phyloP scores from a whole-genome alignment of 1,139 yeast genomes.

The Blastobotrys serpentis region DNA sequence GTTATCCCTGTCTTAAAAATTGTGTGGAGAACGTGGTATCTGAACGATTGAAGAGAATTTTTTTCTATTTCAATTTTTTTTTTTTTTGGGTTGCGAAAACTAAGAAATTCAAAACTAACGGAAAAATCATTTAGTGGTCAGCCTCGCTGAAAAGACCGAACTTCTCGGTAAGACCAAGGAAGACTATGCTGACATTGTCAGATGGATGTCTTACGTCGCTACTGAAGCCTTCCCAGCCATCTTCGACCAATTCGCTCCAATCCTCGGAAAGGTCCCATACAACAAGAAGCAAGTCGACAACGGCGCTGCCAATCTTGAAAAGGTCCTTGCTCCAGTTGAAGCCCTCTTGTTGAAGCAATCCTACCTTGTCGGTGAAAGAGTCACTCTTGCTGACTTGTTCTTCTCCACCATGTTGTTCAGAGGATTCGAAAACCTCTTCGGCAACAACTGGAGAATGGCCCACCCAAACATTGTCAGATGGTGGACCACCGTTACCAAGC shows the following conservation, averaged over 20 bases:
- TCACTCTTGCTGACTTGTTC: slow-evolving; percentile 80
- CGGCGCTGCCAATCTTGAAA: slow-evolving; percentile 44
- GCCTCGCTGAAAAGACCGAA: slow-evolving; percentile 35
- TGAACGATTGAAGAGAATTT: slow-evolving; percentile 13
- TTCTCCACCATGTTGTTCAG: slow-evolving; percentile 59
- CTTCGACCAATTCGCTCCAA: slow-evolving; percentile 43
- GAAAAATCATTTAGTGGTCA: slow-evolving; percentile 36
- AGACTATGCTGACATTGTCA: slow-evolving; percentile 69
- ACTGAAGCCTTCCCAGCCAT: slow-evolving; percentile 57
- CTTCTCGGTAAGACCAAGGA: slow-evolving; percentile 64
- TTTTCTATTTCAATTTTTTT: neutral
- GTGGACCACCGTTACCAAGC: slow-evolving; percentile 69
- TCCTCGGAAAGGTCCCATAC: slow-evolving; percentile 58
- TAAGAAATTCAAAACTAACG: no score
- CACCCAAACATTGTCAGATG: slow-evolving; percentile 83
- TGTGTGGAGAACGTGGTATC: slow-evolving; percentile 15
- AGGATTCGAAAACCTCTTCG: slow-evolving; percentile 69
- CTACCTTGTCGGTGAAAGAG: slow-evolving; percentile 87
- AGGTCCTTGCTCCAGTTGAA: slow-evolving; percentile 39
- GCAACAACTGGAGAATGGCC: slow-evolving; percentile 69
- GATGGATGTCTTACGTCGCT: slow-evolving; percentile 83
- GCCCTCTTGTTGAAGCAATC: slow-evolving; percentile 62
- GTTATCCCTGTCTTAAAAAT: slow-evolving; percentile 90
- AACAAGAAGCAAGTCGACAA: slow-evolving; percentile 78
- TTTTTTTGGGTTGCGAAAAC: no score